Evolutionary conservation across 2,329 filamentous ascomycete species (phyloP).

Genomic region (Aureobasidium leucospermi): DNA sequence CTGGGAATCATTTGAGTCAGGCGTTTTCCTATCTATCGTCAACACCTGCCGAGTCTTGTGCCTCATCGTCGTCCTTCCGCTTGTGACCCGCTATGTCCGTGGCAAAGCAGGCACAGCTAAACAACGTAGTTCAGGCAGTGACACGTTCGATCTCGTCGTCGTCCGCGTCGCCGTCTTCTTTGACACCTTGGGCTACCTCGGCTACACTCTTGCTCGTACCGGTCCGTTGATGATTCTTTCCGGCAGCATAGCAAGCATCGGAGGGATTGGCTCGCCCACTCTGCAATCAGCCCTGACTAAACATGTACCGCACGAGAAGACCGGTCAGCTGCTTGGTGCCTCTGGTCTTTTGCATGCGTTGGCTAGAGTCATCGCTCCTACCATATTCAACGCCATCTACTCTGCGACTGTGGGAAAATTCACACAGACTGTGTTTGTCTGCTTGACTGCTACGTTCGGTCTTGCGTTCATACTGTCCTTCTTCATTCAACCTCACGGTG

Average conservation of each 20-base stretch:
- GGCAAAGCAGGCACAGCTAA: conserved; percentile 40
- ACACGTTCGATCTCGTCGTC: conserved; percentile 67
- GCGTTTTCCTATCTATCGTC: conserved; percentile 71
- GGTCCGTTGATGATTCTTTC: conserved; percentile 61
- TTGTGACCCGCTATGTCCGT: conserved; percentile 70
- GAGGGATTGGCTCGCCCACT: conserved; percentile 78
- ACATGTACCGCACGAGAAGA: conserved; percentile 73
- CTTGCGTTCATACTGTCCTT: conserved; percentile 59
- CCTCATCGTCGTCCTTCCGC: conserved; percentile 67
- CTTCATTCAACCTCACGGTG: conserved; percentile 67
- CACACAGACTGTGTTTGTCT: conserved; percentile 76
- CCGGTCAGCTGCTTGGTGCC: conserved; percentile 83
- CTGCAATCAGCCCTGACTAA: conserved; percentile 81
- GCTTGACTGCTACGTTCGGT: conserved; percentile 60
- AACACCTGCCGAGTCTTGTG: conserved; percentile 69
- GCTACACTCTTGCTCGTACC: conserved; percentile 61
- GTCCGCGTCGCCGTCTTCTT: conserved; percentile 69
- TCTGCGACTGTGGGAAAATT: conserved; percentile 69
- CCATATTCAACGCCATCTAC: conserved; percentile 81
- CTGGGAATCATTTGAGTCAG: conserved; percentile 77
- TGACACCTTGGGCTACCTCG: conserved; percentile 67
- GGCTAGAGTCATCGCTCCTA: conserved; percentile 68
- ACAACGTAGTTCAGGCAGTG: conserved; percentile 60
- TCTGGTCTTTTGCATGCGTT: conserved; percentile 79
- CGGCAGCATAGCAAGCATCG: conserved; percentile 67